Evolutionary conservation across 1,284 basidiomycete genomes (phyloP).

Genomic region (Sporisorium graminicola): DNA sequence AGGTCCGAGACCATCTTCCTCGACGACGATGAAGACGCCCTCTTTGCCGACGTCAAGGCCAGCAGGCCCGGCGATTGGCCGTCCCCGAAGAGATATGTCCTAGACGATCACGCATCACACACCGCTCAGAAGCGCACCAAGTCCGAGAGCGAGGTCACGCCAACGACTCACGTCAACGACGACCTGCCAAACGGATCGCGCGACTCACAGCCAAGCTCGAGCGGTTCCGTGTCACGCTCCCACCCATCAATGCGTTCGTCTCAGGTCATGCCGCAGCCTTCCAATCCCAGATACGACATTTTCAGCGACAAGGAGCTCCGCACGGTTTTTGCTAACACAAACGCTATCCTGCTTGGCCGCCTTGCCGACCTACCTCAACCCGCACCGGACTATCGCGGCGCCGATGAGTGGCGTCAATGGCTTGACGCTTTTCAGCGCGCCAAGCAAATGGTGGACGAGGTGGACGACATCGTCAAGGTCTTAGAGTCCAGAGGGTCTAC

Average conservation of each 20-base stretch:
- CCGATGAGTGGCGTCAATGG: neutral
- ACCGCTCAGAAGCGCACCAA: slow-evolving; percentile 13
- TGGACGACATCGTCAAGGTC: neutral
- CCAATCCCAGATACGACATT: neutral
- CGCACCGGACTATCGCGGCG: neutral
- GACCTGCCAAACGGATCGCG: slow-evolving; percentile 3
- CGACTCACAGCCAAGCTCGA: slow-evolving; percentile 18
- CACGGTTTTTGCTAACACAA: neutral
- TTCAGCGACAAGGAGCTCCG: slow-evolving; percentile 14
- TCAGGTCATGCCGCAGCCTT: neutral
- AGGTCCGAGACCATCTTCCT: slow-evolving; percentile 28
- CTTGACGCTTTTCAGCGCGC: neutral
- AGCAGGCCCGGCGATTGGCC: neutral
- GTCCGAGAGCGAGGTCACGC: neutral
- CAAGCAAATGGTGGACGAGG: neutral
- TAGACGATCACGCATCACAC: neutral
- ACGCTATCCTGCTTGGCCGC: neutral
- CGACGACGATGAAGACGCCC: slow-evolving; percentile 16
- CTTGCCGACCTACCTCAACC: neutral
- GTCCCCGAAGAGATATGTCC: slow-evolving; percentile 19
- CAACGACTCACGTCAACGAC: neutral
- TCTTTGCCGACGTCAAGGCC: slow-evolving; percentile 15
- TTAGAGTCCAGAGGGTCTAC: neutral
- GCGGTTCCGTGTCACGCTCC: slow-evolving; percentile 8
- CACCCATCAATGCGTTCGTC: neutral